Conservation (phyloP, 176 grass and related monocot species). For the Chloris gayana region DNA sequence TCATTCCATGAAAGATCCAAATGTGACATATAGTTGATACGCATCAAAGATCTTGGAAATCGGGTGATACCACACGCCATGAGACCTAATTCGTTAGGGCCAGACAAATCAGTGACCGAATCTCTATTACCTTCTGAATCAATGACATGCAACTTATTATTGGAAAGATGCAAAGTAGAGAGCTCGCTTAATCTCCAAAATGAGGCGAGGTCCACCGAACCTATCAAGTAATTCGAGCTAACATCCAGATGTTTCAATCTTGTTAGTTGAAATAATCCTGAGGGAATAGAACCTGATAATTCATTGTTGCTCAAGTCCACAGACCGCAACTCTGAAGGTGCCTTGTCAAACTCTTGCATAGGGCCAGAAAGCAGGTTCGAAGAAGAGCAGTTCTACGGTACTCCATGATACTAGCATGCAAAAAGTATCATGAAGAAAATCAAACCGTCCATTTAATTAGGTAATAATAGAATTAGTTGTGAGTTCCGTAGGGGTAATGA, state of each 20-base stretch:
- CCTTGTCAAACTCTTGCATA: neutral
- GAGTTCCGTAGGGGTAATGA: too few species aligned
- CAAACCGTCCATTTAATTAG: too few species aligned
- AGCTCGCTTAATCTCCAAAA: slow-evolving; percentile 12
- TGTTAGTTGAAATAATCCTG: neutral
- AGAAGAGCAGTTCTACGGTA: too few species aligned
- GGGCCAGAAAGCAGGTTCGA: neutral
- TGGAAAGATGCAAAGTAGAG: neutral
- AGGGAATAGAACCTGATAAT: neutral
- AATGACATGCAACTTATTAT: slow-evolving; percentile 37
- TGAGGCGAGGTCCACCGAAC: neutral
- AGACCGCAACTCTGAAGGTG: neutral
- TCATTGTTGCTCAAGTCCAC: neutral
- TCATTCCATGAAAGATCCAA: slow-evolving; percentile 40
- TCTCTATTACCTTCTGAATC: neutral
- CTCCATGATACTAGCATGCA: too few species aligned
- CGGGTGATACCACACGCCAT: slow-evolving; percentile 20
- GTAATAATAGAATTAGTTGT: too few species aligned
- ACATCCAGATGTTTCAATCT: neutral
- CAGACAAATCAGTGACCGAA: neutral
- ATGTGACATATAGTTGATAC: neutral
- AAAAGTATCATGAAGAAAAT: too few species aligned
- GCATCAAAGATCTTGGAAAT: slow-evolving; percentile 11
- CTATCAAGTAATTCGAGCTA: neutral
- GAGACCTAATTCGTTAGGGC: neutral